phyloP scores from a whole-genome alignment of 2,329 filamentous ascomycete species.

The Trichoderma sp. region DNA sequence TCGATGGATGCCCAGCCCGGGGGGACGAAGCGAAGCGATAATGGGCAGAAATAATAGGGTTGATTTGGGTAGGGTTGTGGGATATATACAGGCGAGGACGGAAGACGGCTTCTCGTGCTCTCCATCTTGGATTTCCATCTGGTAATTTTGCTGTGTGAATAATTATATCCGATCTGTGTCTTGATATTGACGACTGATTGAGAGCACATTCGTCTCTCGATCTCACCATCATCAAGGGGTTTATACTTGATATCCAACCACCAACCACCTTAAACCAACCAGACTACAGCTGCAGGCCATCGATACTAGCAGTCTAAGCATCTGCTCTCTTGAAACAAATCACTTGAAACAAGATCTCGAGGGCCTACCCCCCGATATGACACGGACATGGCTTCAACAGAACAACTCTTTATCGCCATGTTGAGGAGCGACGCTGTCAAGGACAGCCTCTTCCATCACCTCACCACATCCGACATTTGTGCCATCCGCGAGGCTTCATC shows the following conservation, averaged over 20 bases:
- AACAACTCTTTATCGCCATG: slow-evolving; percentile 53
- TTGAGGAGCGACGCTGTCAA: slow-evolving; percentile 53
- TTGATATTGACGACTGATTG: not conserved
- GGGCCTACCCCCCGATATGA: slow-evolving; percentile 42
- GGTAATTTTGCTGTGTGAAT: not conserved
- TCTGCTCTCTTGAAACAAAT: not conserved
- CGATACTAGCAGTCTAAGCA: not conserved
- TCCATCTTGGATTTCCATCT: not conserved
- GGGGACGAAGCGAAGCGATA: not conserved
- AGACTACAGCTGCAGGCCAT: not conserved
- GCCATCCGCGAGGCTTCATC: slow-evolving; percentile 65
- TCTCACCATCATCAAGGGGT: not conserved
- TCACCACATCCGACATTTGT: slow-evolving; percentile 54
- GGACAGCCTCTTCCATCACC: slow-evolving; percentile 48
- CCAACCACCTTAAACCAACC: not conserved
- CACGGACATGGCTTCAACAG: slow-evolving; percentile 50
- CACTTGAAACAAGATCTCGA: not conserved
- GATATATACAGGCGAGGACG: slow-evolving; percentile 15
- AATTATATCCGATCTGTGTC: not conserved
- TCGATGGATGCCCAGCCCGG: not conserved
- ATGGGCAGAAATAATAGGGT: not conserved
- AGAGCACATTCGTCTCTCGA: not conserved
- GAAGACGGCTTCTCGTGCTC: not conserved
- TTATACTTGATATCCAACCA: not conserved
- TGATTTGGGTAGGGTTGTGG: not conserved